Evolutionary conservation across 1,139 yeast species (phyloP).

Genomic region (Meyerozyma smithsonii): DNA sequence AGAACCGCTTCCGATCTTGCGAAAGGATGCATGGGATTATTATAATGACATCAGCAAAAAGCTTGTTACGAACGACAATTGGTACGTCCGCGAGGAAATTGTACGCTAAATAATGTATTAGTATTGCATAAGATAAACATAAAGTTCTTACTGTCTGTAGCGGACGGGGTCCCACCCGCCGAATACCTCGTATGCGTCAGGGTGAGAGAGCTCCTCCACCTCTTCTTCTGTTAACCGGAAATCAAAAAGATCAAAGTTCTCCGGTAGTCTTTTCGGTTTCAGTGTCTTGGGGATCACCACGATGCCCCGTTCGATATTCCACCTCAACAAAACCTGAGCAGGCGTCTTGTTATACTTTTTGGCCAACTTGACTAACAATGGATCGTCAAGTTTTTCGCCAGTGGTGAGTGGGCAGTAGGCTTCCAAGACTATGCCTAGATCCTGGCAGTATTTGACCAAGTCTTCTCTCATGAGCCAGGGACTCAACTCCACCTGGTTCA

Average conservation of each 20-base stretch:
- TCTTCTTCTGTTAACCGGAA: background rate
- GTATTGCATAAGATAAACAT: constrained; percentile 1
- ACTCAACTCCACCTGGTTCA: constrained; percentile 57
- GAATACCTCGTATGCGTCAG: background rate
- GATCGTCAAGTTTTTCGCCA: constrained; percentile 10
- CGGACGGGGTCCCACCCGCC: background rate
- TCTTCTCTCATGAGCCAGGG: constrained; percentile 75
- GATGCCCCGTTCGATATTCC: constrained; percentile 41
- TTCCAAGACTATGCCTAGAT: constrained; percentile 27
- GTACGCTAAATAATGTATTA: constrained; percentile 1
- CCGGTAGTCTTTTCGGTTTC: background rate
- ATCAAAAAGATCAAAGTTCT: background rate
- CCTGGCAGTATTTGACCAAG: constrained; percentile 49
- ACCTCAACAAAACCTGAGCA: constrained; percentile 32
- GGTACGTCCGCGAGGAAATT: constrained; percentile 21
- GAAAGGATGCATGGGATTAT: constrained; percentile 42
- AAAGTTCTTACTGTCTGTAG: background rate
- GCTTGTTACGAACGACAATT: constrained; percentile 17
- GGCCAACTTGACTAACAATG: constrained; percentile 7
- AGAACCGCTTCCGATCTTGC: constrained; percentile 26
- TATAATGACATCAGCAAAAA: constrained; percentile 27
- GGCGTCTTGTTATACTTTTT: constrained; percentile 22
- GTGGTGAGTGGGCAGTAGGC: constrained; percentile 18
- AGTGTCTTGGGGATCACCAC: constrained; percentile 31
- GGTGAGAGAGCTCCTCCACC: background rate